Evolutionary conservation across 139 green algal species (phyloP).

Genomic region (Coelastrella sp.): DNA sequence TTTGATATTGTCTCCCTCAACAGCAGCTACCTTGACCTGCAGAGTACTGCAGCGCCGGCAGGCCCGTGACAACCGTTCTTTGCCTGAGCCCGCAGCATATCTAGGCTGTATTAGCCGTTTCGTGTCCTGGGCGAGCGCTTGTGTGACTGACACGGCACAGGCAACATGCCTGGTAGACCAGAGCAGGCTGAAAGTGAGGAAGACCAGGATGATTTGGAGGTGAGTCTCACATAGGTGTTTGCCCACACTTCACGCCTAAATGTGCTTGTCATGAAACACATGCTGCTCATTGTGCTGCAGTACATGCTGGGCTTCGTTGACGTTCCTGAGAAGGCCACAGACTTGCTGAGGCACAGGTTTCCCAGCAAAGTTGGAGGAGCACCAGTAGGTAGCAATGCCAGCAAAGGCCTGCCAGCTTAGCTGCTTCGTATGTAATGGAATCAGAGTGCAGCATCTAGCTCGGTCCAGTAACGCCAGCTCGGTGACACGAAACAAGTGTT

Average conservation of each 20-base stretch:
- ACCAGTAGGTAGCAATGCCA: slow-evolving; percentile 55
- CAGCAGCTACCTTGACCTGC: too few relatives aligned
- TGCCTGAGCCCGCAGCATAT: too few relatives aligned
- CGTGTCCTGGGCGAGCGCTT: too few relatives aligned
- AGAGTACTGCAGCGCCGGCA: too few relatives aligned
- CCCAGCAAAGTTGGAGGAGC: slow-evolving; percentile 85
- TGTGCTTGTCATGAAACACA: not conserved
- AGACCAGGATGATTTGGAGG: slow-evolving; percentile 11
- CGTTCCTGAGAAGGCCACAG: slow-evolving; percentile 36
- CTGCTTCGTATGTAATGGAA: too few relatives aligned
- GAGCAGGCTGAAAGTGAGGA: slow-evolving; percentile 10
- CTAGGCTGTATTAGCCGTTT: too few relatives aligned
- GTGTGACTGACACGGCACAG: not conserved
- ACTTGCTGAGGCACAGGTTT: slow-evolving; percentile 83
- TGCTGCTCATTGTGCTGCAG: slow-evolving; percentile 22
- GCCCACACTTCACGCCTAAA: not conserved
- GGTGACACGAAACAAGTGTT: too few relatives aligned
- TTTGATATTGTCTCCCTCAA: too few relatives aligned
- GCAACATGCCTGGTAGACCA: slow-evolving; percentile 14
- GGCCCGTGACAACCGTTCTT: too few relatives aligned
- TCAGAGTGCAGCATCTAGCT: too few relatives aligned
- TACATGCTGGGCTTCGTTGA: slow-evolving; percentile 75
- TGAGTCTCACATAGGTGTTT: not conserved
- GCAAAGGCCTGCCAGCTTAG: too few relatives aligned
- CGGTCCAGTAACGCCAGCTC: too few relatives aligned